Percentiles rank a stretch among this genome's conserved stretches.
phyloP scores from a whole-genome alignment of 2,329 filamentous ascomycete species.

The Fusarium continuum region DNA sequence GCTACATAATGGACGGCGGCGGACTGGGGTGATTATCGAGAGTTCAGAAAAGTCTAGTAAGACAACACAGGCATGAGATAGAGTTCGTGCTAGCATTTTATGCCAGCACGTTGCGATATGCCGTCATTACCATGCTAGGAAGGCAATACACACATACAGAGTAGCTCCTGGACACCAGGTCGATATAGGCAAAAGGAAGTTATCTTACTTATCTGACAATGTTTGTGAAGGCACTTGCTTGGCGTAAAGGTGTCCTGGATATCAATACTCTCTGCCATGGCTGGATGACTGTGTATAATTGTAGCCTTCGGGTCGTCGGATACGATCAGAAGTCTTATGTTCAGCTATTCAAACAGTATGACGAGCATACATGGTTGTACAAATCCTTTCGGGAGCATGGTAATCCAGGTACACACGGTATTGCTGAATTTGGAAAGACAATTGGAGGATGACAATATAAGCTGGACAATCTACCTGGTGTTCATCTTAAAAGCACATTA shows the following conservation, averaged over 20 bases:
- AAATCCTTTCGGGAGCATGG: slow-evolving; percentile 11
- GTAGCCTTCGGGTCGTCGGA: neutral
- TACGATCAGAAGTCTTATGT: neutral
- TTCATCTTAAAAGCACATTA: no score
- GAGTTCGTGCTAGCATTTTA: neutral
- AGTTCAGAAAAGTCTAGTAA: neutral
- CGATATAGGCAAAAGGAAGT: slow-evolving; percentile 8
- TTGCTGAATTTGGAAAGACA: no score
- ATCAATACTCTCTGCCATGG: neutral
- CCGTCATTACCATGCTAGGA: slow-evolving; percentile 12
- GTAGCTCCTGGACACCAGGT: neutral
- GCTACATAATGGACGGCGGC: neutral
- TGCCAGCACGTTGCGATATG: slow-evolving; percentile 18
- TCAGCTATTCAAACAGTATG: neutral
- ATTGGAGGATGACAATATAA: slow-evolving; percentile 1
- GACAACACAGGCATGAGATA: neutral
- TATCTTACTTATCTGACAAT: slow-evolving; percentile 23
- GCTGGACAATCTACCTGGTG: slow-evolving; percentile 10
- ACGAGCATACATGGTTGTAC: neutral
- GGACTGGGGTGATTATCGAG: slow-evolving; percentile 1
- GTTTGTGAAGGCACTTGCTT: neutral
- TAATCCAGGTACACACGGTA: slow-evolving; percentile 13
- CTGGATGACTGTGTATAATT: neutral
- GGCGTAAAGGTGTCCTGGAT: no score
- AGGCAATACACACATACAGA: no score